Base-by-base conservation (phyloP, 768 basidiomycete genomes). In the Naematelia aurantialba region DNA sequence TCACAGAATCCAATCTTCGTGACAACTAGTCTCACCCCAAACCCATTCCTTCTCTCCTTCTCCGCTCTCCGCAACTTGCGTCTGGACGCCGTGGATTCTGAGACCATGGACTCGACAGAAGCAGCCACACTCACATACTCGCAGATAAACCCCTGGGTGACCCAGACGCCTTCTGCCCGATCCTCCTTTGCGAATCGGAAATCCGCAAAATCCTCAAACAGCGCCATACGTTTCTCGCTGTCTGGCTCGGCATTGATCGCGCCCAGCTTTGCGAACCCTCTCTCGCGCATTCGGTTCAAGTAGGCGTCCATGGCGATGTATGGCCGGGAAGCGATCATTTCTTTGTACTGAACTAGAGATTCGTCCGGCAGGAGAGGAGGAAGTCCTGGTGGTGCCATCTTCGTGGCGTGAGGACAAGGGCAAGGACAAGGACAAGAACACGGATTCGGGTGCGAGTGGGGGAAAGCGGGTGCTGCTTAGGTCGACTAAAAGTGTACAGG, bases 281-380 rank as follows among this genome's bases (percentile, higher is more conserved):
- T 42, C n/a, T 62, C 56, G 29, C 67, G 27, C 5, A 68, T 22
- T 14, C 66, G 56, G 14, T 50, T 27, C 30, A 68, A 45, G 44
- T 67, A 67, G 2, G 46, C 19, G 48, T 72, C 69, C 2, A 17
- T 19, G 5, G 63, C 53, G 14, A 58, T 55, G 51, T 75, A 75
- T 1, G 66, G 69, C 21, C 69, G 49, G 4, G n/a, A 17, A 14
- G 49, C 17, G 21, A 51, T 51, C 49, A 51, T 51, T n/a, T n/a
- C n/a, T n/a, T n/a, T n/a, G n/a, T n/a, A n/a, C n/a, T n/a, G n/a
- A n/a, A n/a, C n/a, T n/a, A n/a, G n/a, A n/a, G n/a, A n/a, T n/a
- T n/a, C n/a, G n/a, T n/a, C n/a, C n/a, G n/a, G n/a, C n/a, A n/a
- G n/a, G n/a, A n/a, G n/a, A n/a, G n/a, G n/a, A n/a, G n/a, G n/a